Evolutionary conservation across 2,329 filamentous ascomycete genomes (phyloP), one percentile per base, ranked within the genome.

Genomic region (Ceratocystis variospora): DNA sequence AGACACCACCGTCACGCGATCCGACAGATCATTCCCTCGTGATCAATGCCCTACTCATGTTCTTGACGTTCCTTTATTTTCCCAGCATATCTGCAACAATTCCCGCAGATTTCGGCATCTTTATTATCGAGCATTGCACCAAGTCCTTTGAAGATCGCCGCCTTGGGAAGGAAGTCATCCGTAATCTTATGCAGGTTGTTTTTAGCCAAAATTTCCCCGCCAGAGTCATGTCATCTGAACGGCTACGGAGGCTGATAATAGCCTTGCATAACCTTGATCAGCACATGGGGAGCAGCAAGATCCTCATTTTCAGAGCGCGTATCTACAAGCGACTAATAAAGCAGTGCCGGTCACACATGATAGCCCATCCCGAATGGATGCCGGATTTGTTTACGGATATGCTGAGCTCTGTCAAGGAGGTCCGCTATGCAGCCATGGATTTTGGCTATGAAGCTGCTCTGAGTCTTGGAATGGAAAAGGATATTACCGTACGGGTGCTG

Each of bases 61-160:
- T 94, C 25, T 84, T 84, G 67, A 88, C 87, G 1, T 86, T 97
- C 67, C 81, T 96, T 3, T 86, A 87, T 74, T 87, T 89, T 68
- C 80, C 83, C 4, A 82, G 84, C n/a, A 83, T 93, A 62, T 83
- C 86, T 4, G 82, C 83, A 1, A 82, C 83, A 17, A 79, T 97
- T 53, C 81, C 88, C 12, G 84, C 86, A 65, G 90, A 96, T 33
- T 96, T 96, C 73, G 86, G 85, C 64, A 75, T 84, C 17, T 94
- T 90, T 73, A 80, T 96, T 64, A 77, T 96, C 48, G 92, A 97
- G 67, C 86, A 92, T 69, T 86, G 87, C 64, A 89, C 95, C 68
- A 82, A 82, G 61, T 84, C 83, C 8, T 84, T 96, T 64, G 83
- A 89, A 71, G 86, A 93, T 68, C 73, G 79, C 2, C 78, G 81